These are phyloP conservation scores for Beauveria australis DNA, from an alignment of 2,329 filamentous ascomycete species.

Conservation along the genomic window DNA sequence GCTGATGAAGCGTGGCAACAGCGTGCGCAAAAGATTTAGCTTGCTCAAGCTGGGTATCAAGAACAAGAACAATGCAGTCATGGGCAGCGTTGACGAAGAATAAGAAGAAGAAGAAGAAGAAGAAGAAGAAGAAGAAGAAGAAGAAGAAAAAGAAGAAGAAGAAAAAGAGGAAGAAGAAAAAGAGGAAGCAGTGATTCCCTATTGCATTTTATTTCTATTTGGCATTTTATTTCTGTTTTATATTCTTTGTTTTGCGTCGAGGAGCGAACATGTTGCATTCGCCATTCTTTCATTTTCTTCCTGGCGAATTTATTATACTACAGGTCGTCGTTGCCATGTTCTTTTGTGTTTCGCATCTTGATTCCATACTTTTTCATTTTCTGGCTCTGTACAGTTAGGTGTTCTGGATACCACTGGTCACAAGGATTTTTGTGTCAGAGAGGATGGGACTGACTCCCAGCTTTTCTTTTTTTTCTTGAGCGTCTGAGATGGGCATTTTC, in stretches of 20 bases:
- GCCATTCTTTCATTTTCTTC: conserved; percentile 5
- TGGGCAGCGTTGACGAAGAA: conserved; percentile 50
- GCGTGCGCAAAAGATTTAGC: conserved; percentile 71
- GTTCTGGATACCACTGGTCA: conserved; percentile 26
- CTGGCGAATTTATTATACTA: background rate
- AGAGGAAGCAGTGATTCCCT: background rate
- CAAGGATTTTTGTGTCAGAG: background rate
- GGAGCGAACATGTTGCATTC: background rate
- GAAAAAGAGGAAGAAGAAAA: too few species aligned
- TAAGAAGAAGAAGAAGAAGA: conserved; percentile 20
- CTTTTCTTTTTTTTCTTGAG: background rate
- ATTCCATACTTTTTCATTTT: background rate
- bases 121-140: too few species aligned
- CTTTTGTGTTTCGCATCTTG: conserved; percentile 7
- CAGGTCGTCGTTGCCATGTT: conserved; percentile 7
- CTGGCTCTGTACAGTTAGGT: conserved; percentile 22
- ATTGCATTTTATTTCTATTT: background rate
- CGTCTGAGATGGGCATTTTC: background rate
- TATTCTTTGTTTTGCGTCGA: background rate
- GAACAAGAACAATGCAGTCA: conserved; percentile 43
- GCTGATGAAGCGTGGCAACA: conserved; percentile 42
- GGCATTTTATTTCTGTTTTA: background rate
- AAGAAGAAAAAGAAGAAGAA: too few species aligned
- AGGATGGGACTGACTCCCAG: background rate
- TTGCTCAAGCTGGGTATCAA: conserved; percentile 69